Evolutionary conservation across 2,329 filamentous ascomycete species (phyloP).

Genomic region (Trichoderma pleuroti): DNA sequence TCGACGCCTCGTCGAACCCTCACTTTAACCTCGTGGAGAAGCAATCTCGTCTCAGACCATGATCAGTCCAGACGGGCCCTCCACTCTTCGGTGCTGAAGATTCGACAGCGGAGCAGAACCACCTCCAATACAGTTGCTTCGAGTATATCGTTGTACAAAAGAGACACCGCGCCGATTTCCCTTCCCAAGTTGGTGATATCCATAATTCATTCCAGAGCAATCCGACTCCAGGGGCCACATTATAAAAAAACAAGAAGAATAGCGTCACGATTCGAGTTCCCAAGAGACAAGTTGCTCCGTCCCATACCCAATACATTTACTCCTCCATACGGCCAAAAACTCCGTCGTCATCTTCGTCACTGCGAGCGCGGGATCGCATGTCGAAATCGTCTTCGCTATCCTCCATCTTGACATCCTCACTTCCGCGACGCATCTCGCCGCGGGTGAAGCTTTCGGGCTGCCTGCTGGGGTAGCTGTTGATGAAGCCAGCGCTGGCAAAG

Average conservation of each 20-base stretch:
- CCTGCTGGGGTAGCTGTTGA: conserved; percentile 59
- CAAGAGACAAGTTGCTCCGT: conserved; percentile 14
- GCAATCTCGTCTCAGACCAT: conserved; percentile 36
- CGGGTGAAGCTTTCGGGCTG: conserved; percentile 65
- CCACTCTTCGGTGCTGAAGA: conserved; percentile 68
- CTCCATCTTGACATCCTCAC: conserved; percentile 64
- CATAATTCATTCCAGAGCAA: conserved; percentile 33
- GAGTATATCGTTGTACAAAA: conserved; percentile 49
- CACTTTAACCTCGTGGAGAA: conserved; percentile 69
- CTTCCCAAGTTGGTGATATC: conserved; percentile 28
- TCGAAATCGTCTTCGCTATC: conserved; percentile 67
- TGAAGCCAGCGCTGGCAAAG: conserved; percentile 59
- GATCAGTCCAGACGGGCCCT: conserved; percentile 35
- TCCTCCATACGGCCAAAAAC: conserved; percentile 98
- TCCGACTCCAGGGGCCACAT: conserved; percentile 25
- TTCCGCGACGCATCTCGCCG: conserved; percentile 48
- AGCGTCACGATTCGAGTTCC: conserved; percentile 22
- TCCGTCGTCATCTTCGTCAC: conserved; percentile 89
- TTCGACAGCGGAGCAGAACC: conserved; percentile 60
- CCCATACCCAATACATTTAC: conserved; percentile 40
- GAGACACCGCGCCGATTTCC: conserved; percentile 38
- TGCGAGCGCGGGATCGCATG: conserved; percentile 57
- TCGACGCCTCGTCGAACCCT: conserved; percentile 61
- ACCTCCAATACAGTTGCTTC: conserved; percentile 42
- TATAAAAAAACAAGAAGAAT: conserved; percentile 23